phyloP scores from a whole-genome alignment of 139 green algal species.

The Haematococcus sp. region DNA sequence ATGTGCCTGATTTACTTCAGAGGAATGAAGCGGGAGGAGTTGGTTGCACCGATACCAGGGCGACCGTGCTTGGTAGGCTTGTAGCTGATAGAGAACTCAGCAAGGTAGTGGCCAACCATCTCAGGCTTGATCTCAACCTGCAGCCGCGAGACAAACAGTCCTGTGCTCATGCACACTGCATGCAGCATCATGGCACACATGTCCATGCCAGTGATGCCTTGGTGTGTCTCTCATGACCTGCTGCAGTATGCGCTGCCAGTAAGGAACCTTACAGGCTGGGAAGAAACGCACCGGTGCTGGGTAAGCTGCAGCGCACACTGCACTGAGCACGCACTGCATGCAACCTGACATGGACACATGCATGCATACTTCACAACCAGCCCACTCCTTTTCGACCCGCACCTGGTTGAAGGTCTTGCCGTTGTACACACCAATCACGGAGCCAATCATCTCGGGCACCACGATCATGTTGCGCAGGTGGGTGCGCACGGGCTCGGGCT shows the following conservation, averaged over 20 bases:
- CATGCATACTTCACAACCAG: neutral
- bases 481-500: conserved; percentile 96
- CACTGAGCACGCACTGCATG: neutral
- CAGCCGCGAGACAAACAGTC: neutral
- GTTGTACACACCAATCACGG: conserved; percentile 98
- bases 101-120: conserved; percentile 99
- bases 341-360: neutral
- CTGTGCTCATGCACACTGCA: neutral
- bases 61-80: conserved; percentile 97
- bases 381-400: neutral
- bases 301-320: too few species aligned
- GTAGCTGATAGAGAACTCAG: conserved; percentile 99
- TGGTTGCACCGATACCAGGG: conserved; percentile 93
- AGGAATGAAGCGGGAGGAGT: conserved; percentile 97
- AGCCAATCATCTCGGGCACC: conserved; percentile 99
- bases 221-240: too few species aligned
- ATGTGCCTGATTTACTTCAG: conserved; percentile 80
- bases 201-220: too few species aligned
- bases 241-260: too few species aligned
- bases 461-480: conserved; percentile 99
- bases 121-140: conserved; percentile 77
- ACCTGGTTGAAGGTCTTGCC: conserved; percentile 99
- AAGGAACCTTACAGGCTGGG: too few species aligned
- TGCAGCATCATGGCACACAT: too few species aligned
- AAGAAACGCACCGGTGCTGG: too few species aligned